These are phyloP conservation scores for Thyridium curvatum DNA, from an alignment of 2,329 filamentous ascomycete genomes.

Conservation along the genomic window DNA sequence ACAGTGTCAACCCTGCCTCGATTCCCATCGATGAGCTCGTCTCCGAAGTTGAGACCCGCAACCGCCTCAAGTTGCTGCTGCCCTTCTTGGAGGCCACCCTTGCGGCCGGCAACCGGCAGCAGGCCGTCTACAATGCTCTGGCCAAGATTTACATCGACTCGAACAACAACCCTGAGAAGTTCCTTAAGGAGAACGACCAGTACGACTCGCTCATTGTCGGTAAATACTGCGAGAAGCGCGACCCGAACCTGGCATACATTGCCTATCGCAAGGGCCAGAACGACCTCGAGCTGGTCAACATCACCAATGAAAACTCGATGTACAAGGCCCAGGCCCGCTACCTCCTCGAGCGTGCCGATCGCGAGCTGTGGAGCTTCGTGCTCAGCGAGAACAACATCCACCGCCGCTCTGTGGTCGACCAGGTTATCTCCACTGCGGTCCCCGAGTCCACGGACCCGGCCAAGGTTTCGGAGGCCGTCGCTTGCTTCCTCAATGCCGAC, in stretches of 20 bases:
- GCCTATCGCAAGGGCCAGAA: conserved; percentile 96
- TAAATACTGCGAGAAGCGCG: conserved; percentile 98
- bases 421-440: conserved; percentile 92
- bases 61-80: conserved; percentile 88
- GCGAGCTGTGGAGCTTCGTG: conserved; percentile 91
- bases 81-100: conserved; percentile 94
- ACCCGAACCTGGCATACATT: conserved; percentile 92
- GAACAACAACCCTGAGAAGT: conserved; percentile 97
- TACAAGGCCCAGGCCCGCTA: conserved; percentile 97
- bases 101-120: conserved; percentile 85
- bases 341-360: conserved; percentile 81
- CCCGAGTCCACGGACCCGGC: conserved; percentile 88
- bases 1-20: conserved; percentile 74
- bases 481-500: conserved; percentile 86
- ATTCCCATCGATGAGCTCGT: conserved; percentile 96
- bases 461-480: conserved; percentile 90
- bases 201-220: conserved; percentile 90
- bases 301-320: conserved; percentile 99
- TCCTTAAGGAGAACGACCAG: conserved; percentile 93
- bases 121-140: conserved; percentile 92
- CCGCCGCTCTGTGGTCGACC: conserved; percentile 87
- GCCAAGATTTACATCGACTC: conserved; percentile 99
- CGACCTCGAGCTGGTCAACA: conserved; percentile 91
- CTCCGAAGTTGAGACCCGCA: conserved; percentile 87
- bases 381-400: conserved; percentile 94